phyloP scores from a whole-genome alignment of 768 basidiomycete species.

The Mycena leptocephala region DNA sequence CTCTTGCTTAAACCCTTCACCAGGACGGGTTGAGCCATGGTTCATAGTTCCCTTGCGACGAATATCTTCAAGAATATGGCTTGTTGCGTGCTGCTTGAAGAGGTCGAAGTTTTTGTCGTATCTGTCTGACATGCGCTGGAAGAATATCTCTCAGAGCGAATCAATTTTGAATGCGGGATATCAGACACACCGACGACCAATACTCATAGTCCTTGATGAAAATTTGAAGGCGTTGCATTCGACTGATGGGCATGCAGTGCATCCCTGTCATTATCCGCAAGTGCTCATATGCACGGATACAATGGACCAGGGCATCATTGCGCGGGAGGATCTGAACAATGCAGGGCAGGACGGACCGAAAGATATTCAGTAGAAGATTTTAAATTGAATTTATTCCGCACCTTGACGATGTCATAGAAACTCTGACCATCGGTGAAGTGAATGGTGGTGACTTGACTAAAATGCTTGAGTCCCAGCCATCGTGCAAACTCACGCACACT shows the following conservation, averaged over 20 bases:
- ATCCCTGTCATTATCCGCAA: constrained; percentile 46
- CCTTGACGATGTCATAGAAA: constrained; percentile 47
- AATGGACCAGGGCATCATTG: constrained; percentile 44
- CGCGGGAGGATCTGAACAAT: constrained; percentile 45
- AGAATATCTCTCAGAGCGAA: too few relatives aligned
- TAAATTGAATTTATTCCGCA: neutral
- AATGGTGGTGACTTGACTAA: constrained; percentile 44
- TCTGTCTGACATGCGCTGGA: constrained; percentile 35
- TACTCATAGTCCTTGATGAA: too few relatives aligned
- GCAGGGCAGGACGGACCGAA: constrained; percentile 46
- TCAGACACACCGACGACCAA: too few relatives aligned
- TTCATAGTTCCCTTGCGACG: constrained; percentile 44
- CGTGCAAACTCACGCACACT: constrained; percentile 47
- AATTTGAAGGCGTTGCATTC: constrained; percentile 37
- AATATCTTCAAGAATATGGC: constrained; percentile 44
- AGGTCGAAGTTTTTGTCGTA: constrained; percentile 46
- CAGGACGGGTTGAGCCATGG: constrained; percentile 45
- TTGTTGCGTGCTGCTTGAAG: constrained; percentile 43
- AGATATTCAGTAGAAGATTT: neutral
- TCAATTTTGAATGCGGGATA: too few relatives aligned
- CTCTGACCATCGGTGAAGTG: constrained; percentile 47
- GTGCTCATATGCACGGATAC: constrained; percentile 41
- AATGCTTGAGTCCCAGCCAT: constrained; percentile 48
- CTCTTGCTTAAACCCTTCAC: constrained; percentile 52
- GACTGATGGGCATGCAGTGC: constrained; percentile 43